phyloP scores from a whole-genome alignment of 2,329 filamentous ascomycete species.

The Fusarium lateritium region DNA sequence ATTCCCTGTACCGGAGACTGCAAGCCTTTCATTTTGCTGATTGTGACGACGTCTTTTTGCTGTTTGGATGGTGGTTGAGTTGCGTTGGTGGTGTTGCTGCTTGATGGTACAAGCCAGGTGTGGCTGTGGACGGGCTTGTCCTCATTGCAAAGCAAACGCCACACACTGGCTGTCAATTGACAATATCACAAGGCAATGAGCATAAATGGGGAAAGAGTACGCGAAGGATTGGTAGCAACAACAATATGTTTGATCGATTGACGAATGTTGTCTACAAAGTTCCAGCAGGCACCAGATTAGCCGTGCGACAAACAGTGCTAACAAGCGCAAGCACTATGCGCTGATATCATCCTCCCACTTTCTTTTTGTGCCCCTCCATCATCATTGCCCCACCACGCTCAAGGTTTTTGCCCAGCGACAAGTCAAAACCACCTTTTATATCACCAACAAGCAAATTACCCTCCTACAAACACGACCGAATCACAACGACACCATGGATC shows the following conservation, averaged over 20 bases:
- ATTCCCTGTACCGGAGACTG: slow-evolving; percentile 49
- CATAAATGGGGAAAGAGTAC: no score
- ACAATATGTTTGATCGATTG: background rate
- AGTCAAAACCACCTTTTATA: slow-evolving; percentile 18
- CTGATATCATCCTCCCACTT: slow-evolving; percentile 49
- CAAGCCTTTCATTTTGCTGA: background rate
- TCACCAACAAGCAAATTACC: slow-evolving; percentile 6
- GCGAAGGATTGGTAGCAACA: no score
- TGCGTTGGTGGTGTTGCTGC: background rate
- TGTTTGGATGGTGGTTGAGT: background rate
- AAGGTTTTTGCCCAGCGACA: slow-evolving; percentile 47
- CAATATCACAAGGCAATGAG: background rate
- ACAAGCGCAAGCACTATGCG: slow-evolving; percentile 46
- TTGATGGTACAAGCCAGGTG: background rate
- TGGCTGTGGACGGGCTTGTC: no score
- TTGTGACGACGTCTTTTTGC: background rate
- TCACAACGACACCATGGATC: slow-evolving; percentile 52
- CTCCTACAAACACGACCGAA: background rate
- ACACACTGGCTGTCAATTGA: background rate
- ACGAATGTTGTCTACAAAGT: slow-evolving; percentile 9
- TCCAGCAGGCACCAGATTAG: slow-evolving; percentile 35
- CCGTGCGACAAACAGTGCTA: slow-evolving; percentile 29
- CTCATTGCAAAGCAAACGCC: no score
- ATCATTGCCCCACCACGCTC: slow-evolving; percentile 51
- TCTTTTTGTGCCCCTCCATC: slow-evolving; percentile 50